These are phyloP conservation scores for Giardia duodenalis DNA, from an alignment of 208 protist genomes.

Conservation along the genomic window DNA sequence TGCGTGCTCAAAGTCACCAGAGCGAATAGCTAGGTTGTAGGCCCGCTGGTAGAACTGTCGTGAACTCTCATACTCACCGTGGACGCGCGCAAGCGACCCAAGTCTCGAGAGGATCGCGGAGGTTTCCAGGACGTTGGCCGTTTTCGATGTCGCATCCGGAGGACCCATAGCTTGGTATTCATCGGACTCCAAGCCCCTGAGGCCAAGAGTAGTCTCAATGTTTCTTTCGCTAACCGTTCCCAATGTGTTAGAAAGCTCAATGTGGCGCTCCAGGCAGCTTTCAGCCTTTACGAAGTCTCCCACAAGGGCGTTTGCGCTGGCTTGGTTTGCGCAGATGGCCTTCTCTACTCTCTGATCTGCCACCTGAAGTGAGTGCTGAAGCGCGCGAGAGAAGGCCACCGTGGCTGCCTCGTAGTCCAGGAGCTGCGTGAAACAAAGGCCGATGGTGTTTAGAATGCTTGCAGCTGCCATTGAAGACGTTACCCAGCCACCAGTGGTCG, in stretches of 20 bases:
- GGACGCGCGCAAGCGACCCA: background rate
- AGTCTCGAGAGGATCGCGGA: background rate
- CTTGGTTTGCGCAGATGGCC: conserved; percentile 10
- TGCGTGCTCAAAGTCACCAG: background rate
- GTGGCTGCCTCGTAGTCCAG: conserved; percentile 11
- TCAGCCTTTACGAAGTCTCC: conserved; percentile 16
- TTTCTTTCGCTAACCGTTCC: background rate
- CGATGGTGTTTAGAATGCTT: background rate
- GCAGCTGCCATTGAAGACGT: background rate
- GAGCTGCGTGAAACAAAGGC: background rate
- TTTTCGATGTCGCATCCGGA: background rate
- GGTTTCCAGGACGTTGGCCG: background rate
- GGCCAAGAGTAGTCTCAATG: background rate
- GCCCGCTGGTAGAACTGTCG: background rate
- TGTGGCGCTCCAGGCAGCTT: background rate
- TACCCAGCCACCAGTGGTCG: background rate
- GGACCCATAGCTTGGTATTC: background rate
- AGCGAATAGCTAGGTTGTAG: background rate
- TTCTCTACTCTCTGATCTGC: background rate
- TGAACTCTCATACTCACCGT: background rate
- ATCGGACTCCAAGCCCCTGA: background rate
- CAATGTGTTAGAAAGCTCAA: background rate
- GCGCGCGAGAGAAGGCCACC: background rate
- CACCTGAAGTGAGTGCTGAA: background rate
- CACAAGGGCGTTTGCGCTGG: background rate